phyloP scores from a whole-genome alignment of 495 filamentous ascomycete genomes.

The Penicillium bovifimosum region DNA sequence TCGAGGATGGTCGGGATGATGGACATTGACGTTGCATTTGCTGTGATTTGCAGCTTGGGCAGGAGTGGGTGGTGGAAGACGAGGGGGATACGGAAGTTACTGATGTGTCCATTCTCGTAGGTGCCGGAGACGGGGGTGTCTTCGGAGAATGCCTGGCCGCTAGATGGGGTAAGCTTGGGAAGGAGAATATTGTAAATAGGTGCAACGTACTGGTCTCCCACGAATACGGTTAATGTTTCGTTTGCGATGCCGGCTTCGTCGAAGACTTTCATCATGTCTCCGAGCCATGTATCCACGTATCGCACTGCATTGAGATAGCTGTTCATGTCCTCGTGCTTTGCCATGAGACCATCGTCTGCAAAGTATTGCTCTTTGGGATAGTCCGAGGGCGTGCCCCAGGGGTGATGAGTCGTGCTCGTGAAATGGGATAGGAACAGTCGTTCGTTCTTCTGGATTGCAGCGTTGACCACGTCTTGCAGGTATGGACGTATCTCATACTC shows the following conservation, averaged over 20 bases:
- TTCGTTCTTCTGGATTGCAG: slow-evolving; percentile 23
- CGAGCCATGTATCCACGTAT: slow-evolving; percentile 39
- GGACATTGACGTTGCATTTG: slow-evolving; percentile 36
- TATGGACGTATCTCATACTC: slow-evolving; percentile 19
- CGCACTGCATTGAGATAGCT: slow-evolving; percentile 39
- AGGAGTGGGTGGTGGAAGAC: slow-evolving; percentile 40
- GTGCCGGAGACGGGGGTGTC: slow-evolving; percentile 34
- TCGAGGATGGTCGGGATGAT: slow-evolving; percentile 45
- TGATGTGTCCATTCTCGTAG: slow-evolving; percentile 43
- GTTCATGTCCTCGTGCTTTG: slow-evolving; percentile 27
- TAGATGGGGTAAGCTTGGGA: slow-evolving; percentile 5
- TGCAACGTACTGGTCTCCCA: slow-evolving; percentile 42
- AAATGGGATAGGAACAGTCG: slow-evolving; percentile 38
- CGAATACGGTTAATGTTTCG: slow-evolving; percentile 40
- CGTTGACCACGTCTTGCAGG: slow-evolving; percentile 27
- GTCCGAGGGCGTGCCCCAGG: slow-evolving; percentile 29
- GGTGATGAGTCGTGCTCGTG: slow-evolving; percentile 39
- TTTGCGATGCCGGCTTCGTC: slow-evolving; percentile 38
- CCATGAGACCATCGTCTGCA: slow-evolving; percentile 9
- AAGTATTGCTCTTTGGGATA: slow-evolving; percentile 27
- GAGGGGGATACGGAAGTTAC: slow-evolving; percentile 40
- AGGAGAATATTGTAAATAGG: background rate
- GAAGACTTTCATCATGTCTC: slow-evolving; percentile 31
- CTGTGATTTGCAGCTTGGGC: slow-evolving; percentile 33
- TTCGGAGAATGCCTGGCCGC: slow-evolving; percentile 36